Conservation (phyloP, 495 filamentous ascomycete genomes). For the Aspergillus sclerotioniger region DNA sequence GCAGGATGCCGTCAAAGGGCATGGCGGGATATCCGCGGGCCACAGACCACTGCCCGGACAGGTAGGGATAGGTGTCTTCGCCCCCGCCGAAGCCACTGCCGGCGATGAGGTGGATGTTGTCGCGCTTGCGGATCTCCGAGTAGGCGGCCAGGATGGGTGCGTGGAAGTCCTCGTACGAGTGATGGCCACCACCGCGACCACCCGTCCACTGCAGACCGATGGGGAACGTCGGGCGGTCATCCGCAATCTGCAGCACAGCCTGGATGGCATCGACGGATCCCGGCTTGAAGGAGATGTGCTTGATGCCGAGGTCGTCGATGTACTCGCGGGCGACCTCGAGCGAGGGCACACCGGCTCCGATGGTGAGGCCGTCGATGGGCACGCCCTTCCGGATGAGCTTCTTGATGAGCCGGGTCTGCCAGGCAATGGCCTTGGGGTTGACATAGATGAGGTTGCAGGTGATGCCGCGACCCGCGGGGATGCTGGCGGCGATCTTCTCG, state of each 20-base stretch:
- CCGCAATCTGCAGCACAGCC: slow-evolving; percentile 46
- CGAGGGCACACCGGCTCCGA: slow-evolving; percentile 52
- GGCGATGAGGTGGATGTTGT: slow-evolving; percentile 48
- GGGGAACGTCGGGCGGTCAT: slow-evolving; percentile 43
- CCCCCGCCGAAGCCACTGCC: slow-evolving; percentile 51
- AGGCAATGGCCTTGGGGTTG: slow-evolving; percentile 31
- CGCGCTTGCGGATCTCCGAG: slow-evolving; percentile 38
- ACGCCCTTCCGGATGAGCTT: slow-evolving; percentile 23
- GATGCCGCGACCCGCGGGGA: slow-evolving; percentile 34
- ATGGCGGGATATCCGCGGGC: slow-evolving; percentile 41
- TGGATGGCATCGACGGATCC: slow-evolving; percentile 45
- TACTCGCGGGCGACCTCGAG: slow-evolving; percentile 47
- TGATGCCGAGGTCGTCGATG: slow-evolving; percentile 44
- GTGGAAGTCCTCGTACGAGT: slow-evolving; percentile 54
- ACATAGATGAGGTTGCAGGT: slow-evolving; percentile 43
- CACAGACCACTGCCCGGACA: slow-evolving; percentile 44
- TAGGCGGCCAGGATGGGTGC: slow-evolving; percentile 47
- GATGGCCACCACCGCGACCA: slow-evolving; percentile 50
- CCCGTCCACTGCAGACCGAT: slow-evolving; percentile 53
- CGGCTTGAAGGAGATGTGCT: slow-evolving; percentile 51
- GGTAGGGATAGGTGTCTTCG: slow-evolving; percentile 47
- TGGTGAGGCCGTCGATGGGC: slow-evolving; percentile 41
- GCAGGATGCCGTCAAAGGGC: slow-evolving; percentile 50
- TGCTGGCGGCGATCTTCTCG: slow-evolving; percentile 19
- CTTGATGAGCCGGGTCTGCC: slow-evolving; percentile 34